Conservation (phyloP, 352 stramenopile genomes). For the Globisporangium spinosum region DNA sequence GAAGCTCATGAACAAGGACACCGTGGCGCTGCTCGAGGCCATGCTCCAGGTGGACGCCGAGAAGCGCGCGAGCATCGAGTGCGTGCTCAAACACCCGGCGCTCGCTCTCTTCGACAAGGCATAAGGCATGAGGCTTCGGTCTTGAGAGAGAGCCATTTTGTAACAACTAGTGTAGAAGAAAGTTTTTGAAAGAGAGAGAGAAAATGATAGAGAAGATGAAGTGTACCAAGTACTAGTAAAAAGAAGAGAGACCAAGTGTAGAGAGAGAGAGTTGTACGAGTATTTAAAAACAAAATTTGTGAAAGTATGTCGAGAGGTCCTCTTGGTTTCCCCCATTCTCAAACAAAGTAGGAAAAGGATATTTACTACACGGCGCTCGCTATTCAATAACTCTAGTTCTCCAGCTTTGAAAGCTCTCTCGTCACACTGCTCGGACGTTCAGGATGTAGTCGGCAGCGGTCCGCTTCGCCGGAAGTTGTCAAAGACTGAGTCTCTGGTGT, state of each 20-base stretch:
- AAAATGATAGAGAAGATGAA: no score
- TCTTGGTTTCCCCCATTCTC: background rate
- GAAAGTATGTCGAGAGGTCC: background rate
- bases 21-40: conserved; percentile 38
- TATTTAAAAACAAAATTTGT: background rate
- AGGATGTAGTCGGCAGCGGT: background rate
- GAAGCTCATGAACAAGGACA: conserved; percentile 29
- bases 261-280: background rate
- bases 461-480: background rate
- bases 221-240: no score
- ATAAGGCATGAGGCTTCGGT: background rate
- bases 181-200: background rate
- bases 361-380: no score
- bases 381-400: background rate
- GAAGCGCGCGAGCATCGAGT: conserved; percentile 30
- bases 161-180: background rate
- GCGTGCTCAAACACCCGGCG: conserved; percentile 29
- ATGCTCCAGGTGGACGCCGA: conserved; percentile 50
- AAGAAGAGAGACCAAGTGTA: background rate
- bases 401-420: no score
- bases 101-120: conserved; percentile 12
- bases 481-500: background rate
- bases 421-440: conserved; percentile 6
- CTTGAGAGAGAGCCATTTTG: background rate
- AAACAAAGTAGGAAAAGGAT: no score